A percentile compares a stretch with the other conserved stretches of the same genome.
Conservation (phyloP, 371 early-diverging fungal genomes). For the Coemansia sp. region DNA sequence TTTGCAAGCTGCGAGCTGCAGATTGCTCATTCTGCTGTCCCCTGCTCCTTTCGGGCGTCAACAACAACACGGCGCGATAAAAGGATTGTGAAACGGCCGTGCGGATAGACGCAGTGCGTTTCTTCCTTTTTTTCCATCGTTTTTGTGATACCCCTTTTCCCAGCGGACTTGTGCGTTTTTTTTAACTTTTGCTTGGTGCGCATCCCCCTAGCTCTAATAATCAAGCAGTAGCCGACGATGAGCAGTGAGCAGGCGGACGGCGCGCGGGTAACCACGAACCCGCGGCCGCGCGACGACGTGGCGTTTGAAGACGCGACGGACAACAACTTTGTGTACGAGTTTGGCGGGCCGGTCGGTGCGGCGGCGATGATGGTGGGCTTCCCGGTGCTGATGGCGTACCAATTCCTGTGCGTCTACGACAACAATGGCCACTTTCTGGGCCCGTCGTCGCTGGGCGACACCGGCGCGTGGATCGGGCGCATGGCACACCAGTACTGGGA, state of each 20-base stretch:
- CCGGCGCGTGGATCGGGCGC: slow-evolving; percentile 51
- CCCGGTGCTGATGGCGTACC: slow-evolving; percentile 72
- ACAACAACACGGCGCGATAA: neutral
- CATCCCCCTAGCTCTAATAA: neutral
- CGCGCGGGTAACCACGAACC: slow-evolving; percentile 10
- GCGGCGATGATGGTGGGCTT: slow-evolving; percentile 71
- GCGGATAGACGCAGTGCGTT: no score
- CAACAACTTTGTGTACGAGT: slow-evolving; percentile 66
- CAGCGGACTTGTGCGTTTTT: no score
- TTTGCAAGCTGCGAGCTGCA: neutral
- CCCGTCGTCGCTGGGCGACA: slow-evolving; percentile 53
- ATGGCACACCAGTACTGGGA: slow-evolving; percentile 54
- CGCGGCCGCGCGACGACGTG: slow-evolving; percentile 46
- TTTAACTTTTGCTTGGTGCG: no score
- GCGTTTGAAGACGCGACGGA: slow-evolving; percentile 58
- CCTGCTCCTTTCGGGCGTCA: neutral
- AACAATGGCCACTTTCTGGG: slow-evolving; percentile 61
- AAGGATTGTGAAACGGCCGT: no score
- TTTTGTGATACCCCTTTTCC: no score
- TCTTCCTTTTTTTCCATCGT: no score
- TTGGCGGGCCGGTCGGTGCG: slow-evolving; percentile 71
- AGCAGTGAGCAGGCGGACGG: slow-evolving; percentile 5
- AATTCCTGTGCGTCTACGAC: slow-evolving; percentile 68
- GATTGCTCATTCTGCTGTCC: neutral
- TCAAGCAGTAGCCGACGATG: slow-evolving; percentile 12